These are phyloP conservation scores for Mangifera indica DNA, from an alignment of 345 rosid species.

Conservation along the genomic window DNA sequence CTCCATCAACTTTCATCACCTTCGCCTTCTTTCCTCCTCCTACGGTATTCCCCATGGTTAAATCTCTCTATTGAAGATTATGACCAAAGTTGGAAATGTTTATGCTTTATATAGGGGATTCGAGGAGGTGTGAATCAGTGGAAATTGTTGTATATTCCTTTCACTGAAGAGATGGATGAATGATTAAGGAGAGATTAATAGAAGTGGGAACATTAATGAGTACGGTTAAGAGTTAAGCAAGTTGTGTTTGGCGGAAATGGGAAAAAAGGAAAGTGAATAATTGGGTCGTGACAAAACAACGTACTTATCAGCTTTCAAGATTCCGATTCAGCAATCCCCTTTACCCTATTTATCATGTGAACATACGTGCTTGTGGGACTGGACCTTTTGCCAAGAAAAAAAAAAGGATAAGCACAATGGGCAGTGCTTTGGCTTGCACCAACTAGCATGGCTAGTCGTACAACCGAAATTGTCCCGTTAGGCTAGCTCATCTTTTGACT, in stretches of 20 bases:
- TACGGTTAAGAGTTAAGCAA: neutral
- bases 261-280: neutral
- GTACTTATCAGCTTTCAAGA: neutral
- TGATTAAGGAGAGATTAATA: neutral
- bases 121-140: constrained; percentile 4
- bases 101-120: neutral
- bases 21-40: constrained; percentile 57
- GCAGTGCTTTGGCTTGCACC: neutral
- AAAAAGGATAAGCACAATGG: neutral
- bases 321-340: neutral
- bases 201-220: constrained; percentile 10
- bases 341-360: neutral
- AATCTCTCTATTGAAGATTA: neutral
- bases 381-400: neutral
- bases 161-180: neutral
- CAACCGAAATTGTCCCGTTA: too few species aligned
- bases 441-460: too few species aligned
- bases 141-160: neutral
- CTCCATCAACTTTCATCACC: constrained; percentile 86
- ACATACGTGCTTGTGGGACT: neutral
- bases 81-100: too few species aligned
- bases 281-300: neutral
- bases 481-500: too few species aligned
- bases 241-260: neutral
- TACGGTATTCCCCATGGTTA: constrained; percentile 69